Base-by-base conservation (phyloP, 768 basidiomycete species). In the Podaxis carcinomalis region DNA sequence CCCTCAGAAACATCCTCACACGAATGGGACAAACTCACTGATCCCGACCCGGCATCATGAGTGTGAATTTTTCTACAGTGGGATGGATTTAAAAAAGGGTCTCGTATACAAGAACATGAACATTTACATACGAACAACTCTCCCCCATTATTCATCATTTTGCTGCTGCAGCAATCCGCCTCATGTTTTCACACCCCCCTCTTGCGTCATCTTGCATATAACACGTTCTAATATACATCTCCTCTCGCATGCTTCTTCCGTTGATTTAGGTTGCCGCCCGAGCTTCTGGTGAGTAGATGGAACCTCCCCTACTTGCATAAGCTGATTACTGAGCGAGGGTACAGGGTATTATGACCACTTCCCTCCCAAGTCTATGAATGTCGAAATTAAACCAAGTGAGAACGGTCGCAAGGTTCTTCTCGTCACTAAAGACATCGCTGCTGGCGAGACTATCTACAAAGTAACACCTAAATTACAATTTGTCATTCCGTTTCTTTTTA, bases 1-100 rank as follows among this genome's bases (percentile, higher is more conserved):
- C 92, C 91, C 57, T 93, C 92, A 60, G 92, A 91, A 77, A 79
- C 90, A 35, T 92, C 92, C 44, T 94, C 92, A 54, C 90, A 92
- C 75, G 92, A 93, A 72, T 94, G 92, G 92, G 92, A 94, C 76
- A 88, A 81, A 66, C 74, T 94, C 77, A 90, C 91, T 66, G 90
- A 93, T 70, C 82, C 89, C 51, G 89, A 84, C 62, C 80, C 77
- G 61, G 70, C 64, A 62, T 72, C 68, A 65, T 69, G 57, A 54
- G 57, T 46, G 27, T 37, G 27, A 28, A 56, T 27, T 54, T 51
- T 50, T 61, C 55, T 51, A 52, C 13, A 7, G 57, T 59, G 57
- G 44, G 52, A 50, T 56, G 59, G 51, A 36, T 60, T 49, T 56
- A 72, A 64, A 74, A 79, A 68, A 69, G 63, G 67, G 65, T 59